Base-by-base conservation (phyloP, 176 grass and related monocot species). In the Zoysia japonica region DNA sequence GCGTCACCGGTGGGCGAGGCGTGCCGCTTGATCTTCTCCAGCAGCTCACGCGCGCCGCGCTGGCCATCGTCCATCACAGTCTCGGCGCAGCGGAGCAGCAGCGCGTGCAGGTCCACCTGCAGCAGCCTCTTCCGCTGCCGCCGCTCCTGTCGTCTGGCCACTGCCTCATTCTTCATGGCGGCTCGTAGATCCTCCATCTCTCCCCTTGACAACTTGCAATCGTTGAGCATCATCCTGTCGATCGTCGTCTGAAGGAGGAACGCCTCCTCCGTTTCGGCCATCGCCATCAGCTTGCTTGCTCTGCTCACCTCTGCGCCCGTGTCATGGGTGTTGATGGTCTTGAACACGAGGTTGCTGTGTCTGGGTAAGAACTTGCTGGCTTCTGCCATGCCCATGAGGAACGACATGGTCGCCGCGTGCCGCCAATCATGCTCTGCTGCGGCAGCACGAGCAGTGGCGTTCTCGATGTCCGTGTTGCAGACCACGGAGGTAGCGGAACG, bases 61-160 rank as follows among this genome's bases (percentile, higher is more conserved):
- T 42, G 61, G 75, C 89, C 87, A 36, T 85, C 87, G 2, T 65
- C 81, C 11, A 82, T 43, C 38, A 88, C 75, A 36, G 81, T 81
- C 82, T 95, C 81, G 2, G 71, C 87, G 56, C 93, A 95, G 43
- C 80, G 87, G 37, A 92, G 19, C 12, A 95, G 87, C 76, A 95
- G 76, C 1, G 74, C 83, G 62, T 61, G 78, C 64, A 95, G 74
- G 81, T 95, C 93, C 47, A 53, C 49, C 71, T 81, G 56, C 85
- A 3, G 74, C 67, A 9, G 45, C 15, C 16, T 69, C 70, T n/a
- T 60, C 56, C 65, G n/a, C 8, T 71, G 52, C 1, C 60, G 67
- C 9, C 80, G 71, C 14, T 46, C 11, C 45, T 28, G 2, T 9
- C 49, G 75, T 9, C 56, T 20, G n/a, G 5, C n/a, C 17, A 2